Evolutionary conservation across 225 moss, liverwort and hornwort genomes (phyloP).

Genomic region (Marchantia polymorpha): DNA sequence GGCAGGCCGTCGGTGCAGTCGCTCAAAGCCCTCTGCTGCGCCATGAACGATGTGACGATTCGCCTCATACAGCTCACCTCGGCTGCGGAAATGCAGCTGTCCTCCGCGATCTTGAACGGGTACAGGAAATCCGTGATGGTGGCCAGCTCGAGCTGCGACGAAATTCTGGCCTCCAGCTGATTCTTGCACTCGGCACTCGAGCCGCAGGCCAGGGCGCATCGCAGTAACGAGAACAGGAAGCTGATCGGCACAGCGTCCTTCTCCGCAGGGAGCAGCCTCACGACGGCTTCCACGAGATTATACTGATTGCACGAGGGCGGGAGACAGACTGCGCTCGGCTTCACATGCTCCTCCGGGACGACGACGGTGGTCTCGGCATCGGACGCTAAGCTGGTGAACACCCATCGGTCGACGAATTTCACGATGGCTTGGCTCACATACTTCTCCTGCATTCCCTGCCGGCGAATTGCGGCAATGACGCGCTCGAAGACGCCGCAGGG

Average conservation of each 20-base stretch:
- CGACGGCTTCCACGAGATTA: constrained; percentile 54
- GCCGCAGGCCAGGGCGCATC: constrained; percentile 59
- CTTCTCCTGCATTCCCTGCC: constrained; percentile 77
- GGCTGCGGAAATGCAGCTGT: constrained; percentile 26
- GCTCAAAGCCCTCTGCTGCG: constrained; percentile 56
- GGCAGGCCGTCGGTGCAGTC: constrained; percentile 32
- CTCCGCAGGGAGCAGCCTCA: constrained; percentile 59
- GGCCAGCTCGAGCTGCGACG: constrained; percentile 55
- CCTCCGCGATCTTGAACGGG: constrained; percentile 54
- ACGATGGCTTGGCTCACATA: constrained; percentile 78
- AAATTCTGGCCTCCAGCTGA: constrained; percentile 35
- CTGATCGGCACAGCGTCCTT: constrained; percentile 60
- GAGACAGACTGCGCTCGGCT: constrained; percentile 36
- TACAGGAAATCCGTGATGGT: constrained; percentile 61
- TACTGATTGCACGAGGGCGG: constrained; percentile 37
- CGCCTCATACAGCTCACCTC: constrained; percentile 47
- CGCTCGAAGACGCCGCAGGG: constrained; percentile 63
- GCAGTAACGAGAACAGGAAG: constrained; percentile 69
- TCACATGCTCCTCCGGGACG: constrained; percentile 12
- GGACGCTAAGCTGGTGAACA: constrained; percentile 39
- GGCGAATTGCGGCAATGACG: constrained; percentile 54
- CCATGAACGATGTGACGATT: constrained; percentile 53
- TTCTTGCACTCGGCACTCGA: constrained; percentile 57
- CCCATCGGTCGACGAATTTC: constrained; percentile 73
- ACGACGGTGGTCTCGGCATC: not conserved